These are phyloP conservation scores for Solanum aculeatissimum DNA, from an alignment of 305 asterid species.

Conservation along the genomic window DNA sequence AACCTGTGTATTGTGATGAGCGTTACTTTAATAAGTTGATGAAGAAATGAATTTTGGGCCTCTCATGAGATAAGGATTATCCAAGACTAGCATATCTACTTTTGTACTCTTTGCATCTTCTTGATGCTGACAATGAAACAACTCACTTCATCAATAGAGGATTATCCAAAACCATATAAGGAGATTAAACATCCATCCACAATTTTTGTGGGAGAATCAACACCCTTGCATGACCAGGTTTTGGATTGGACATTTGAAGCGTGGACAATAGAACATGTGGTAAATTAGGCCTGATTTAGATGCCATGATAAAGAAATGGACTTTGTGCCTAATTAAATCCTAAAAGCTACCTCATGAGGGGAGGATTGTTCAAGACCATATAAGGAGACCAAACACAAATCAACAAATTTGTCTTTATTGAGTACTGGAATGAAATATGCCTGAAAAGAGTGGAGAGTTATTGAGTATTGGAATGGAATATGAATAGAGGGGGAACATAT, in stretches of 20 bases:
- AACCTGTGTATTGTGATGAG: too few relatives aligned
- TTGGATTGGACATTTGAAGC: neutral
- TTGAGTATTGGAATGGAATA: neutral
- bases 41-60: too few relatives aligned
- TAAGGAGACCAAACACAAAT: neutral
- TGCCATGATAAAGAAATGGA: neutral
- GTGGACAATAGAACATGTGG: neutral
- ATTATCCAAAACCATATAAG: neutral
- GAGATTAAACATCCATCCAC: neutral
- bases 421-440: neutral
- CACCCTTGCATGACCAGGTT: neutral
- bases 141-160: neutral
- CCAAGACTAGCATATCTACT: too few relatives aligned
- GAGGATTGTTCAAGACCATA: neutral
- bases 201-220: neutral
- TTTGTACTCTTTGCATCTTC: too few relatives aligned
- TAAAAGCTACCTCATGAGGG: neutral
- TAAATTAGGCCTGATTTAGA: too few relatives aligned
- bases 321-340: neutral
- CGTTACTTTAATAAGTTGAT: too few relatives aligned
- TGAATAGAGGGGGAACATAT: neutral
- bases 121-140: too few relatives aligned
- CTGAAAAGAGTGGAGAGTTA: neutral
- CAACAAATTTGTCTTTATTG: neutral
- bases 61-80: too few relatives aligned